Conservation (phyloP, 2,329 filamentous ascomycete genomes). For the Penicillium hesseltinei region DNA sequence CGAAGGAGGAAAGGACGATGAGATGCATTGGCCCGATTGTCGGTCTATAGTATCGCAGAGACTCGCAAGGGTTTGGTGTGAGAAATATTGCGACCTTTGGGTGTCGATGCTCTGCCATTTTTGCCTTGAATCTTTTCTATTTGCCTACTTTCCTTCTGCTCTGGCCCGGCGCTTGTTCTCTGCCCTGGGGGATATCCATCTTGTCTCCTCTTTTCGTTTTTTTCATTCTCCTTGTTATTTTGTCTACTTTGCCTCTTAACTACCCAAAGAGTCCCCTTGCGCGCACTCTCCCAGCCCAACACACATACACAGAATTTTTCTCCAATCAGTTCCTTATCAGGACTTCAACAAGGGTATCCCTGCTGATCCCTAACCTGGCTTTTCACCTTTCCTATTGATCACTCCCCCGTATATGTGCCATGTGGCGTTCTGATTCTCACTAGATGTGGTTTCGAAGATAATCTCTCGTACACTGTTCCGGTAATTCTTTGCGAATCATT, state of each 20-base stretch:
- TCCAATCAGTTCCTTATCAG: conserved; percentile 30
- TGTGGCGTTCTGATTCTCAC: conserved; percentile 20
- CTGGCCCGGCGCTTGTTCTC: conserved; percentile 13
- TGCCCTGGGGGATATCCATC: conserved; percentile 8
- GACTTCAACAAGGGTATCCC: conserved; percentile 26
- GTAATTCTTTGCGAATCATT: background rate
- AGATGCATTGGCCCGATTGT: conserved; percentile 8
- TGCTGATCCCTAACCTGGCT: conserved; percentile 23
- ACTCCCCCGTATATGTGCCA: conserved; percentile 20
- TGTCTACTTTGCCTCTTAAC: conserved; percentile 28
- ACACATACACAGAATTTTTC: conserved; percentile 26
- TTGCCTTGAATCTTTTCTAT: conserved; percentile 8
- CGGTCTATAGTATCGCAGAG: conserved; percentile 9
- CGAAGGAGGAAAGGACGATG: conserved; percentile 5
- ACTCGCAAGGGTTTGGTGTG: conserved; percentile 11
- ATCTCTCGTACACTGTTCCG: conserved; percentile 10
- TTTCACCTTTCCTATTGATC: conserved; percentile 12
- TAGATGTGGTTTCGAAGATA: conserved; percentile 23
- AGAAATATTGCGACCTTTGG: conserved; percentile 3
- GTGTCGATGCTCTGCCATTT: conserved; percentile 3
- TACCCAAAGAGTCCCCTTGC: conserved; percentile 29
- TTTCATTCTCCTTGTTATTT: conserved; percentile 31
- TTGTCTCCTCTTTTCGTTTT: conserved; percentile 19
- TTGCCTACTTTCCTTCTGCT: conserved; percentile 9
- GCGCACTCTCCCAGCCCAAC: conserved; percentile 27